These are phyloP conservation scores for Austroboletus eburneus DNA, from an alignment of 768 basidiomycete species.

Conservation along the genomic window DNA sequence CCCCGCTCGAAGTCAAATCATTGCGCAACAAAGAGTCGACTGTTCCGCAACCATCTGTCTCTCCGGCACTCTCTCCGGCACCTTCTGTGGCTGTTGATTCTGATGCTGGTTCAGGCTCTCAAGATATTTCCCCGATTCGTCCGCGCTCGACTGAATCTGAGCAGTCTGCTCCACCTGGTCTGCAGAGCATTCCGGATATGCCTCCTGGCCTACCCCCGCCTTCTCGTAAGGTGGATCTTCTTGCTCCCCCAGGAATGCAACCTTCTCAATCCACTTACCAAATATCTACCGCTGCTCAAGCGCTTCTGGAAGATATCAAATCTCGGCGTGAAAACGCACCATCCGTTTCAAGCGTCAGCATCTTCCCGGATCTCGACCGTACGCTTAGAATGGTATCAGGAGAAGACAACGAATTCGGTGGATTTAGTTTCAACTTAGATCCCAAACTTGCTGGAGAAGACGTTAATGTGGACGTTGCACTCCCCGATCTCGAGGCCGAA, in stretches of 20 bases:
- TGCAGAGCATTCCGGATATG: conserved; percentile 48
- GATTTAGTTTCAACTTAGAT: conserved; percentile 86
- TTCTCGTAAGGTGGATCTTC: conserved; percentile 49
- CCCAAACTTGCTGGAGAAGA: conserved; percentile 59
- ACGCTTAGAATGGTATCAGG: conserved; percentile 70
- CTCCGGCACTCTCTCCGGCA: conserved; percentile 46
- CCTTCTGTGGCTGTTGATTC: no score
- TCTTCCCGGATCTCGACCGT: conserved; percentile 89
- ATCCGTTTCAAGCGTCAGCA: conserved; percentile 42
- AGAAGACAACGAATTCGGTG: conserved; percentile 55
- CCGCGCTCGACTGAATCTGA: conserved; percentile 40
- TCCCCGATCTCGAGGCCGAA: conserved; percentile 46
- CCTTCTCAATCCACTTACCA: conserved; percentile 62
- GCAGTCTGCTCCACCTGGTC: conserved; percentile 35
- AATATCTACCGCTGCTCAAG: conserved; percentile 82
- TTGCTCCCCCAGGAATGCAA: conserved; percentile 38
- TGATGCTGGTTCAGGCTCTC: conserved; percentile 42
- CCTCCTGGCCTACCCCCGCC: conserved; percentile 50
- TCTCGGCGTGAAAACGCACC: conserved; percentile 61
- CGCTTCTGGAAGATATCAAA: conserved; percentile 79
- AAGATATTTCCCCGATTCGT: conserved; percentile 39
- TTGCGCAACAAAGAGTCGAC: conserved; percentile 39
- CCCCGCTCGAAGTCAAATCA: conserved; percentile 40
- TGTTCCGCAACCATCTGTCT: conserved; percentile 35
- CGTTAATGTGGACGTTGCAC: conserved; percentile 37